Conservation (phyloP, 495 filamentous ascomycete species). For the Filosporella fistucella region DNA sequence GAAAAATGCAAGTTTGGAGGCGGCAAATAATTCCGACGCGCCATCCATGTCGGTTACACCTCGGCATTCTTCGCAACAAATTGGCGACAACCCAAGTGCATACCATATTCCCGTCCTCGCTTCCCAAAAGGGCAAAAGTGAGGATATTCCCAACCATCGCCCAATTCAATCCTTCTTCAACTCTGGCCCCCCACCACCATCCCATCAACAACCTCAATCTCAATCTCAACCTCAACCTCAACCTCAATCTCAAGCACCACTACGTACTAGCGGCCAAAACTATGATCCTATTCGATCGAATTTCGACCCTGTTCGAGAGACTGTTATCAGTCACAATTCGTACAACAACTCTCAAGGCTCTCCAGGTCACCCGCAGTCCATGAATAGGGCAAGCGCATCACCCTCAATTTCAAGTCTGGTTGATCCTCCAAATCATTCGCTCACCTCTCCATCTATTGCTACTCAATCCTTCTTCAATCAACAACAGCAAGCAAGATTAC, state of each 20-base stretch:
- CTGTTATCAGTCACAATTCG: slow-evolving; percentile 40
- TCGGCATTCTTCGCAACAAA: neutral
- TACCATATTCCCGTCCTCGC: neutral
- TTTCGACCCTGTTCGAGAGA: slow-evolving; percentile 51
- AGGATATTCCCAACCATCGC: slow-evolving; percentile 28
- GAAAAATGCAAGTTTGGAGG: slow-evolving; percentile 26
- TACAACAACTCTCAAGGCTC: slow-evolving; percentile 49
- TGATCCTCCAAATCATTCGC: slow-evolving; percentile 57
- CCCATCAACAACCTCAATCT: slow-evolving; percentile 19
- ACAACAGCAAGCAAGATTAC: slow-evolving; percentile 24
- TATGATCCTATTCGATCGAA: slow-evolving; percentile 83
- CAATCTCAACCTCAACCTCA: slow-evolving; percentile 28
- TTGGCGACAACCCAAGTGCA: too few relatives aligned
- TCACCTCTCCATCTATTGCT: slow-evolving; percentile 38
- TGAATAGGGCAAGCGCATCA: slow-evolving; percentile 70
- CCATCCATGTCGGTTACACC: slow-evolving; percentile 1
- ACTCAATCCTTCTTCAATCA: slow-evolving; percentile 36
- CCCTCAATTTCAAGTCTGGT: slow-evolving; percentile 88
- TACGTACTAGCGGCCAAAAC: slow-evolving; percentile 66
- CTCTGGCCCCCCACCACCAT: slow-evolving; percentile 20
- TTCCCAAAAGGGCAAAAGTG: slow-evolving; percentile 34
- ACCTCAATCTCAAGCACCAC: slow-evolving; percentile 27
- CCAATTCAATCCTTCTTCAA: slow-evolving; percentile 23
- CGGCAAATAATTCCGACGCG: slow-evolving; percentile 18
- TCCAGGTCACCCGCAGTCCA: slow-evolving; percentile 43